Base-by-base conservation (phyloP, 106 monocot species). In the Dioscorea zingiberensis region DNA sequence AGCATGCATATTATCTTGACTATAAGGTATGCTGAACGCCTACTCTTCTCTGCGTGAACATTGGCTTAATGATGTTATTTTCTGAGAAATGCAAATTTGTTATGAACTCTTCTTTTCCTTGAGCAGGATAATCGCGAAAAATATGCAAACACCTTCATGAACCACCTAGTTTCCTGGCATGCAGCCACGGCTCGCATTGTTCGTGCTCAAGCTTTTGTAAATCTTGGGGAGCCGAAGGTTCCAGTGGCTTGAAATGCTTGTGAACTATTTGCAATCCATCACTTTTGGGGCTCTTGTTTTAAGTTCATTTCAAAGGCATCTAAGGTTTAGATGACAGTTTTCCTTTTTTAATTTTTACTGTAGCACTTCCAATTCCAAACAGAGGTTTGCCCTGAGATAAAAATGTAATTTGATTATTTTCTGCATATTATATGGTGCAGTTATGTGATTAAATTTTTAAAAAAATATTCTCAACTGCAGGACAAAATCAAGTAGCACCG, bases 1-100 rank as follows among this genome's bases (percentile, higher is more conserved):
- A 95, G 91, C 95, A 97, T 69, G 83, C 95, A 30, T 97, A 97
- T 59, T 97, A 88, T 72, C 74, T 88, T 13, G 95, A 91, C 63
- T 88, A 83, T 68, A 91, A 92, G 95, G 95, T 95, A 88, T 44
- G 56, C 59, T n/a, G n/a, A 60, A 5, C 14, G 16, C 24, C 7
- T 25, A 2, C n/a, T 61, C 25, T 25, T 47, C 2, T 46, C 6
- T 45, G 22, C 21, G 2, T 45, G 27, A 38, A 62, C 6, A 2
- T 22, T 13, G 2, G 26, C 3, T 58, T 27, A 3, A 22, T 9
- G 25, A 2, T 14, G 10, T 27, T 13, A 58, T 13, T 25, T 9
- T 23, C 25, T 24, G 3, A 22, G 22, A 24, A n/a, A 27, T 27
- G 19, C 0, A 21, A 58, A 48, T 14, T 45, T 30, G 14, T 21